A percentile compares a stretch with the other conserved stretches of the same genome.
phyloP scores from a whole-genome alignment of 2,329 filamentous ascomycete genomes.

The Incumbomyces lentus region DNA sequence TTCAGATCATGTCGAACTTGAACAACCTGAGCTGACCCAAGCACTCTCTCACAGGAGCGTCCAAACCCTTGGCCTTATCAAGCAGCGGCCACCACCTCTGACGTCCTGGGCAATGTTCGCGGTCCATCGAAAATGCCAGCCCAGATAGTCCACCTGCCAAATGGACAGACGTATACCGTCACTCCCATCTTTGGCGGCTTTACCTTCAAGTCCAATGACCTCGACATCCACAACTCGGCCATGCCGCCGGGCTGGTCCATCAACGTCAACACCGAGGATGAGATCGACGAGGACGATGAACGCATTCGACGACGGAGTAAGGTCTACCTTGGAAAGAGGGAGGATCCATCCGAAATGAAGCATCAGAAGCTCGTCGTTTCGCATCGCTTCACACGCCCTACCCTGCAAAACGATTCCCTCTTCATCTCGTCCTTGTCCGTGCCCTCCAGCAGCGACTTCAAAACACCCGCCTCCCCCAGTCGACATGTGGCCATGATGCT shows the following conservation, averaged over 20 bases:
- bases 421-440: constrained; percentile 90
- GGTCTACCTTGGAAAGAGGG: constrained; percentile 7
- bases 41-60: neutral
- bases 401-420: constrained; percentile 65
- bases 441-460: constrained; percentile 69
- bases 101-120: constrained; percentile 3
- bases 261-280: constrained; percentile 62
- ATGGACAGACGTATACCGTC: constrained; percentile 63
- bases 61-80: neutral
- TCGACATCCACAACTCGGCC: constrained; percentile 56
- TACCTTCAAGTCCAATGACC: constrained; percentile 74
- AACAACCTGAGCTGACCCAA: neutral
- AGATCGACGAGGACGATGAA: constrained; percentile 24
- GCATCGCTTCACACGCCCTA: constrained; percentile 63
- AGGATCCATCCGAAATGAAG: neutral
- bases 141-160: constrained; percentile 54
- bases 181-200: constrained; percentile 83
- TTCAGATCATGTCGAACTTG: neutral
- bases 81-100: constrained; percentile 1
- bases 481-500: constrained; percentile 94
- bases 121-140: constrained; percentile 7
- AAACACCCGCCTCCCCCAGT: constrained; percentile 67
- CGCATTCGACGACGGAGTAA: constrained; percentile 13
- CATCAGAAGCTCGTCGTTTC: constrained; percentile 12
- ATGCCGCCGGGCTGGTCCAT: constrained; percentile 87